These are phyloP conservation scores for Solanum verrucosum DNA, from an alignment of 257 asterid genomes.

Conservation along the genomic window DNA sequence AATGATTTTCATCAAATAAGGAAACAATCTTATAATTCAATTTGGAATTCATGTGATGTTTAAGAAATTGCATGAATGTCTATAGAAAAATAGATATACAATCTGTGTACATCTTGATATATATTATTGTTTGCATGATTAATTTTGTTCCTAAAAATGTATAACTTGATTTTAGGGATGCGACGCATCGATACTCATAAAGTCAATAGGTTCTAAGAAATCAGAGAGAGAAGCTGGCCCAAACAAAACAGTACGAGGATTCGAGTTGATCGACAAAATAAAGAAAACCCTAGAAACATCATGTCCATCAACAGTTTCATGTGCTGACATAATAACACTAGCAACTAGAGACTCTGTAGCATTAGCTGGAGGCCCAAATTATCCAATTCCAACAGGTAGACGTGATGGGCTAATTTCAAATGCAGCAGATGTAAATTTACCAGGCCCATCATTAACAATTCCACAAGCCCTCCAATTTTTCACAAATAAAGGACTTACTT, in stretches of 20 bases:
- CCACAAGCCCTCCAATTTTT: slow-evolving; percentile 28
- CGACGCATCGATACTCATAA: slow-evolving; percentile 28
- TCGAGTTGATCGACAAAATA: slow-evolving; percentile 53
- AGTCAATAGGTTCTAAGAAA: slow-evolving; percentile 4
- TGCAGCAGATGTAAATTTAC: slow-evolving; percentile 35
- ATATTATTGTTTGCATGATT: not conserved
- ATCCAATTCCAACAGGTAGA: slow-evolving; percentile 48
- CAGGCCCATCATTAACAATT: slow-evolving; percentile 41
- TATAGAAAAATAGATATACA: no score
- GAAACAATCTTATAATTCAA: not conserved
- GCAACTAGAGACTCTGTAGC: slow-evolving; percentile 75
- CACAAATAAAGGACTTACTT: slow-evolving; percentile 31
- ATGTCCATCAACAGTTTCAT: slow-evolving; percentile 58
- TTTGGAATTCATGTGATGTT: not conserved
- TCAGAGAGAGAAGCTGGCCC: slow-evolving; percentile 26
- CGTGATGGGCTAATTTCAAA: slow-evolving; percentile 54
- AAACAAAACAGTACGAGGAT: slow-evolving; percentile 23
- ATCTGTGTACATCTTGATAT: no score
- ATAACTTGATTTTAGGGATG: slow-evolving; percentile 15
- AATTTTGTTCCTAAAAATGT: not conserved
- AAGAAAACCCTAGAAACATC: slow-evolving; percentile 38
- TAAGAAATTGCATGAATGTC: not conserved
- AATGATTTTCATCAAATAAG: not conserved
- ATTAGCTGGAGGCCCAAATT: slow-evolving; percentile 54
- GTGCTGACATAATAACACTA: slow-evolving; percentile 65